Percentiles rank a stretch among this genome's conserved stretches.
These are phyloP conservation scores for Suillus alpinus DNA, from an alignment of 768 basidiomycete genomes.

Conservation along the genomic window DNA sequence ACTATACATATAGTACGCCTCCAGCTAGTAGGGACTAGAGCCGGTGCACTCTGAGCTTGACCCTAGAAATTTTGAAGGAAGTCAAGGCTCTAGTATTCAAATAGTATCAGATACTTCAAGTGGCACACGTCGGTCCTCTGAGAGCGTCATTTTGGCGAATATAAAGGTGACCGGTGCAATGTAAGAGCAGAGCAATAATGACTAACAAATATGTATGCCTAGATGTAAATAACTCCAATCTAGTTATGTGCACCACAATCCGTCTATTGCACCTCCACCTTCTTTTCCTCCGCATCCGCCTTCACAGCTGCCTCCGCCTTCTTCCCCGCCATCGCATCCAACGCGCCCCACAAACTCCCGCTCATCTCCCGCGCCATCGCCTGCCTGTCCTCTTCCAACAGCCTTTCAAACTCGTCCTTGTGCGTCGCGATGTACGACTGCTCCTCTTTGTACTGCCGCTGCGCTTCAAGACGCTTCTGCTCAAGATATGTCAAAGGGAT, in stretches of 20 bases:
- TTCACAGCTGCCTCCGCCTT: slow-evolving; percentile 13
- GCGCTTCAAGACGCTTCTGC: slow-evolving; percentile 49
- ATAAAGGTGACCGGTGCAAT: background rate
- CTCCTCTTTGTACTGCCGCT: slow-evolving; percentile 50
- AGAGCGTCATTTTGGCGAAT: background rate
- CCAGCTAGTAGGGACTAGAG: too few relatives aligned
- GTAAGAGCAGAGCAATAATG: background rate
- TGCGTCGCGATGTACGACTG: slow-evolving; percentile 50
- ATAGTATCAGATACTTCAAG: too few relatives aligned
- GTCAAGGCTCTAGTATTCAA: background rate
- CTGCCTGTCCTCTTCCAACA: slow-evolving; percentile 52
- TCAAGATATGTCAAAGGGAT: slow-evolving; percentile 51
- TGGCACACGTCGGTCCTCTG: too few relatives aligned
- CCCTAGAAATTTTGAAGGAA: background rate
- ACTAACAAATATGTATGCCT: background rate
- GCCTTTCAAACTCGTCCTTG: slow-evolving; percentile 47
- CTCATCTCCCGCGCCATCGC: slow-evolving; percentile 47
- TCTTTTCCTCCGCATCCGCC: background rate
- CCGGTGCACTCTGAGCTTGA: too few relatives aligned
- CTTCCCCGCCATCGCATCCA: slow-evolving; percentile 23
- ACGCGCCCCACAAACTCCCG: slow-evolving; percentile 36
- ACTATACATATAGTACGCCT: too few relatives aligned
- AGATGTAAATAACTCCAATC: background rate
- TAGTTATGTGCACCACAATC: background rate
- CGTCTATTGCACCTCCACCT: slow-evolving; percentile 1